phyloP scores from a whole-genome alignment of 75 land plant genomes.

The Selaginella tamariscina region DNA sequence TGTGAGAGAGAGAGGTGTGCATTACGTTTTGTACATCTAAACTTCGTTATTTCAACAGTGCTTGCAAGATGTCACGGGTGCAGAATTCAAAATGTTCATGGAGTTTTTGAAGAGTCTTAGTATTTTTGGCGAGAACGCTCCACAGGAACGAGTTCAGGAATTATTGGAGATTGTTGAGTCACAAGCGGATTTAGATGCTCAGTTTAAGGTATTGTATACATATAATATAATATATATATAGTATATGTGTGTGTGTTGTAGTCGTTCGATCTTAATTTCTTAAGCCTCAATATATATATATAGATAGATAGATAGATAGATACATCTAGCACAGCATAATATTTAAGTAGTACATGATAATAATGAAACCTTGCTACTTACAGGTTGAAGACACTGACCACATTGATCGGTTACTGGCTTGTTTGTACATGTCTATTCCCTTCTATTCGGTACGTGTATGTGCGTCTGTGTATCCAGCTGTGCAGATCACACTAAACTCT shows the following conservation, averaged over 20 bases:
- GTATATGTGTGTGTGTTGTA: slow-evolving; percentile 4
- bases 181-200: slow-evolving; percentile 91
- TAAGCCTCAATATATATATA: too few species aligned
- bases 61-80: slow-evolving; percentile 94
- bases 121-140: slow-evolving; percentile 80
- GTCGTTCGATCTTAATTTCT: too few species aligned
- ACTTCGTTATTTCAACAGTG: slow-evolving; percentile 40
- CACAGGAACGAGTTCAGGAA: slow-evolving; percentile 74
- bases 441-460: slow-evolving; percentile 51
- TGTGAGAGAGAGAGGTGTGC: too few species aligned
- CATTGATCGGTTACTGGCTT: slow-evolving; percentile 81
- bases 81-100: slow-evolving; percentile 96
- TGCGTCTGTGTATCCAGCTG: too few species aligned
- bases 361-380: slow-evolving; percentile 13
- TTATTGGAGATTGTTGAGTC: slow-evolving; percentile 87
- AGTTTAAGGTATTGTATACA: slow-evolving; percentile 50
- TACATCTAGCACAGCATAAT: too few species aligned
- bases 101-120: slow-evolving; percentile 77
- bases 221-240: too few species aligned
- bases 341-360: too few species aligned
- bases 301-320: too few species aligned
- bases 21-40: too few species aligned
- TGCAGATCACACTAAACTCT: too few species aligned
- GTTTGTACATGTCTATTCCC: slow-evolving; percentile 82
- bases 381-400: slow-evolving; percentile 88